A percentile compares a stretch with the other conserved stretches of the same genome.
Evolutionary conservation across 768 basidiomycete genomes (phyloP).

Genomic region (Leccinellum albellum): DNA sequence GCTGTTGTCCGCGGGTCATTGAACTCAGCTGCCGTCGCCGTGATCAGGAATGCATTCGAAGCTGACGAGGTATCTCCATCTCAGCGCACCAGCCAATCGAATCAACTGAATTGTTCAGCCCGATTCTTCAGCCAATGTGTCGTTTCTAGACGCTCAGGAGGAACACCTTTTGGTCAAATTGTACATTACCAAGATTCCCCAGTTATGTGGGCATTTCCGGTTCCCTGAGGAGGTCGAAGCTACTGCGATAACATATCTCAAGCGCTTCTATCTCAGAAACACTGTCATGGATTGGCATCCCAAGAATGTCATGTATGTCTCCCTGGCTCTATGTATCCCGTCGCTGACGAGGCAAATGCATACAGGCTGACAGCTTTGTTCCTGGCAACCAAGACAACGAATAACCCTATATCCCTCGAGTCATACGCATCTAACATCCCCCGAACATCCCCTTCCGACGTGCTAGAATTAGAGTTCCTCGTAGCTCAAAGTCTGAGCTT

Average conservation of each 20-base stretch:
- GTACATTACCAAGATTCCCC: slow-evolving; percentile 82
- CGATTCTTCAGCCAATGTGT: slow-evolving; percentile 68
- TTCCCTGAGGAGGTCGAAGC: slow-evolving; percentile 93
- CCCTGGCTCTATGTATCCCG: background rate
- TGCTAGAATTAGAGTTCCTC: slow-evolving; percentile 92
- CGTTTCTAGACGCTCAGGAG: slow-evolving; percentile 73
- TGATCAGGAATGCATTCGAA: slow-evolving; percentile 75
- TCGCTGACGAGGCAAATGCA: background rate
- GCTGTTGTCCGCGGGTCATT: slow-evolving; percentile 55
- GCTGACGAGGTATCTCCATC: slow-evolving; percentile 60
- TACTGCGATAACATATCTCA: slow-evolving; percentile 88
- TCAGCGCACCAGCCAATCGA: background rate
- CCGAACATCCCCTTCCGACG: slow-evolving; percentile 74
- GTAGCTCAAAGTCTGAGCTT: slow-evolving; percentile 93
- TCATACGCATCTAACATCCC: slow-evolving; percentile 80
- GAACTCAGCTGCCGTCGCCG: slow-evolving; percentile 72
- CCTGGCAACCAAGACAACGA: slow-evolving; percentile 96
- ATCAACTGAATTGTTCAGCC: slow-evolving; percentile 41
- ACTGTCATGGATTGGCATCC: slow-evolving; percentile 99
- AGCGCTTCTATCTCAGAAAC: slow-evolving; percentile 95
- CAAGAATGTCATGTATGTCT: slow-evolving; percentile 89
- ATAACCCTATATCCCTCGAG: slow-evolving; percentile 85
- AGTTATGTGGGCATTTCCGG: slow-evolving; percentile 79
- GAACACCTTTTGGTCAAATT: slow-evolving; percentile 86
- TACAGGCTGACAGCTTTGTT: slow-evolving; percentile 91